phyloP scores from a whole-genome alignment of 257 asterid species.

The Solanum dulcamara region DNA sequence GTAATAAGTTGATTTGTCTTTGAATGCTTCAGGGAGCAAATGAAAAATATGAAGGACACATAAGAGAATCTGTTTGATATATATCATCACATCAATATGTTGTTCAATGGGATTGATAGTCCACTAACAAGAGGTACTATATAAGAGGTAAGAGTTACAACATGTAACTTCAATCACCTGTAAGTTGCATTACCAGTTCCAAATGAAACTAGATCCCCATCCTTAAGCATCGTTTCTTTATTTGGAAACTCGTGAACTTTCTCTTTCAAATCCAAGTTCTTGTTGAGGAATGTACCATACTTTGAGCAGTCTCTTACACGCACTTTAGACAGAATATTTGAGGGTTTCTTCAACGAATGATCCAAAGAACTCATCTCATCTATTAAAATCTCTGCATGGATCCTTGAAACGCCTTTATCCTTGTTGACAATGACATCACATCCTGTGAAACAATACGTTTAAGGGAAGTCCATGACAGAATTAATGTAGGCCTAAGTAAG shows the following conservation, averaged over 20 bases:
- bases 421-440: constrained; percentile 74
- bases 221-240: constrained; percentile 51
- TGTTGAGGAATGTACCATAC: constrained; percentile 73
- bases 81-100: not conserved
- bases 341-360: constrained; percentile 22
- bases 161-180: constrained; percentile 36
- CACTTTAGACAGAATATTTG: constrained; percentile 38
- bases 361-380: constrained; percentile 75
- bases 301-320: constrained; percentile 81
- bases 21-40: constrained; percentile 25
- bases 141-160: not conserved
- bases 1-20: constrained; percentile 32
- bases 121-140: not conserved
- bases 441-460: constrained; percentile 31
- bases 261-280: constrained; percentile 31
- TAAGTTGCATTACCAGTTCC: constrained; percentile 89
- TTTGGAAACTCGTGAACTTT: constrained; percentile 73
- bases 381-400: constrained; percentile 83
- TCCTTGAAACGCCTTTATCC: constrained; percentile 93
- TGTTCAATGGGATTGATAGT: not conserved
- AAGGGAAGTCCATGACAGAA: not conserved
- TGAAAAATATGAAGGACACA: constrained; percentile 50
- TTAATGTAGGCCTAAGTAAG: not conserved
- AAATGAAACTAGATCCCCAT: constrained; percentile 75
- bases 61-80: constrained; percentile 52